Evolutionary conservation across 352 stramenopile species (phyloP).

Genomic region (Phytopythium vexans): DNA sequence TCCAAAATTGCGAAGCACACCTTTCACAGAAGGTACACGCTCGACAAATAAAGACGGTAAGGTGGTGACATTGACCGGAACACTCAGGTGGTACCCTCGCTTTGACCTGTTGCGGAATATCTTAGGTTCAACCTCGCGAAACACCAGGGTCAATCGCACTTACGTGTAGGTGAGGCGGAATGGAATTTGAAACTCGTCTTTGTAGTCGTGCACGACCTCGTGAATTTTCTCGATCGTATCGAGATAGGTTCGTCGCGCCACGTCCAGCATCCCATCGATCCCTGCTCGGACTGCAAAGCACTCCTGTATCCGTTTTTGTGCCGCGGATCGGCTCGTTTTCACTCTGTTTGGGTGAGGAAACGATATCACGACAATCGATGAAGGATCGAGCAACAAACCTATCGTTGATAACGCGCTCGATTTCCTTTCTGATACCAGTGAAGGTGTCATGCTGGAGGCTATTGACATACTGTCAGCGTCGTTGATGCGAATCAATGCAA

Average conservation of each 20-base stretch:
- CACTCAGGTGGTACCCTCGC: slow-evolving; percentile 70
- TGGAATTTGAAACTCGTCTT: slow-evolving; percentile 59
- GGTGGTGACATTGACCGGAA: slow-evolving; percentile 51
- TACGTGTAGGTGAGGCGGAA: slow-evolving; percentile 82
- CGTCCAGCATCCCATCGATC: slow-evolving; percentile 85
- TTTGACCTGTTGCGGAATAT: slow-evolving; percentile 23
- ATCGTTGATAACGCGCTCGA: slow-evolving; percentile 76
- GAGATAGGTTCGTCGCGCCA: slow-evolving; percentile 74
- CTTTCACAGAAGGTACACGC: slow-evolving; percentile 56
- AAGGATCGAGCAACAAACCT: slow-evolving; percentile 23
- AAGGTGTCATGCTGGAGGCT: slow-evolving; percentile 63
- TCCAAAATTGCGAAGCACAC: slow-evolving; percentile 17
- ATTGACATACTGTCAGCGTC: slow-evolving; percentile 1
- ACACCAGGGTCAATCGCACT: slow-evolving; percentile 3
- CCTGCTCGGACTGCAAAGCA: slow-evolving; percentile 78
- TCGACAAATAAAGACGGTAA: slow-evolving; percentile 66
- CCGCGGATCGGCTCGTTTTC: slow-evolving; percentile 58
- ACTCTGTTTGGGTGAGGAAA: slow-evolving; percentile 23
- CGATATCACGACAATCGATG: neutral
- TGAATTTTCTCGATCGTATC: slow-evolving; percentile 85
- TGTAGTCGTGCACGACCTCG: slow-evolving; percentile 69
- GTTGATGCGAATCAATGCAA: neutral
- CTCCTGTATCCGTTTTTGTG: slow-evolving; percentile 84
- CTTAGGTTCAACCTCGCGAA: neutral
- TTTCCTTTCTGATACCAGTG: slow-evolving; percentile 43